Evolutionary conservation across 352 stramenopile species (phyloP).

Genomic region (Pythium aristosporum): DNA sequence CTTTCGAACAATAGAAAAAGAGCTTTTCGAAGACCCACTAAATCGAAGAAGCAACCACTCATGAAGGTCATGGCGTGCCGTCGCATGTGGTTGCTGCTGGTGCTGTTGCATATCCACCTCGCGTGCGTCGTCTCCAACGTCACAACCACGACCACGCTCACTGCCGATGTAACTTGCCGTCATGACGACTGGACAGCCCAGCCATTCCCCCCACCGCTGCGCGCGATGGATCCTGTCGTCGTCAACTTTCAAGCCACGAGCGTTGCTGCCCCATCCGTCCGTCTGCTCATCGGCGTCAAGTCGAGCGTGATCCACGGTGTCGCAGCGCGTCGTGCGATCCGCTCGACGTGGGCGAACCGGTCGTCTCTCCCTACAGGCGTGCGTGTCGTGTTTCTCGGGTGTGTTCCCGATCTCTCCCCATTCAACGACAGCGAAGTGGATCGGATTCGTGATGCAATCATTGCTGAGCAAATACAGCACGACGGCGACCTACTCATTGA

Average conservation of each 20-base stretch:
- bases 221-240: not conserved
- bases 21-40: not conserved
- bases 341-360: constrained; percentile 36
- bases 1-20: constrained; percentile 9
- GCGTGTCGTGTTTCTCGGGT: constrained; percentile 44
- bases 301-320: constrained; percentile 36
- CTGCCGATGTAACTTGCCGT: not conserved
- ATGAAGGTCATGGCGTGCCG: not conserved
- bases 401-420: constrained; percentile 10
- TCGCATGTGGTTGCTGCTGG: not conserved
- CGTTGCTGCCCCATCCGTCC: not conserved
- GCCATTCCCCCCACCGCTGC: not conserved
- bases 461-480: constrained; percentile 30
- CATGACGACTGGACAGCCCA: not conserved
- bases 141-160: not conserved
- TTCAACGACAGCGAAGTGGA: constrained; percentile 2
- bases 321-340: constrained; percentile 18
- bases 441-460: constrained; percentile 4
- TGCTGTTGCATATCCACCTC: not conserved
- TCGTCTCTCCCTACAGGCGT: constrained; percentile 17
- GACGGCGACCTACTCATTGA: constrained; percentile 44
- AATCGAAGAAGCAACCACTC: not conserved
- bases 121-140: not conserved
- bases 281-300: constrained; percentile 54
- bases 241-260: not conserved